Percentiles rank a stretch among this genome's conserved stretches.
These are phyloP conservation scores for Pseudodiploospora longispora DNA, from an alignment of 2,329 filamentous ascomycete species.

Conservation along the genomic window DNA sequence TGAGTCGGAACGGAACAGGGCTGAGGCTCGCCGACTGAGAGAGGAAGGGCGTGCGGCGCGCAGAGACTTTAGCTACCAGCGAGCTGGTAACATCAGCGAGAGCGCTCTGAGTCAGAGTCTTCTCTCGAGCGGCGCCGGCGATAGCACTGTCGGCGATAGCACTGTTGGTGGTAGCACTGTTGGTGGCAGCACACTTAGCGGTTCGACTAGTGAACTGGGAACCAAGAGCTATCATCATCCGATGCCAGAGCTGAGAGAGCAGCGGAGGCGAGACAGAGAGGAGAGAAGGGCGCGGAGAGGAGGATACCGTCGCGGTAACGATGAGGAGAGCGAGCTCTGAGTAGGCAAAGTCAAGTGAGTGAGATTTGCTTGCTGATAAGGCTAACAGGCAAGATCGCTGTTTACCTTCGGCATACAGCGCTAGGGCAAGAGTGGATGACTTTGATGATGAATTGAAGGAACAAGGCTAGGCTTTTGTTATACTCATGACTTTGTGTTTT, in stretches of 20 bases:
- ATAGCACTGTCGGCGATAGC: slow-evolving; percentile 27
- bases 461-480: no score
- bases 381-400: no score
- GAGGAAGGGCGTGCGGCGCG: slow-evolving; percentile 40
- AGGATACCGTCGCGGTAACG: slow-evolving; percentile 26
- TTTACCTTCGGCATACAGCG: no score
- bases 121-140: slow-evolving; percentile 25
- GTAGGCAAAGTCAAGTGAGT: no score
- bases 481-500: no score
- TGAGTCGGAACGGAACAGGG: slow-evolving; percentile 46
- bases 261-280: slow-evolving; percentile 22
- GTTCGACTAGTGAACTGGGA: slow-evolving; percentile 38
- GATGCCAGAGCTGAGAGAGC: slow-evolving; percentile 41
- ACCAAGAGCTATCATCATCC: slow-evolving; percentile 51
- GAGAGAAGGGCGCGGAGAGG: slow-evolving; percentile 26
- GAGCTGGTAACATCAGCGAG: slow-evolving; percentile 25
- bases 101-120: slow-evolving; percentile 25
- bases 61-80: slow-evolving; percentile 48
- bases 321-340: slow-evolving; percentile 17
- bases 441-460: no score
- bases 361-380: no score
- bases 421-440: no score
- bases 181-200: slow-evolving; percentile 6
- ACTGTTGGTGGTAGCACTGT: slow-evolving; percentile 2
- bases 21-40: slow-evolving; percentile 47